Conservation (phyloP, 1,284 basidiomycete species). For the Ceratobasidium papillatum region DNA sequence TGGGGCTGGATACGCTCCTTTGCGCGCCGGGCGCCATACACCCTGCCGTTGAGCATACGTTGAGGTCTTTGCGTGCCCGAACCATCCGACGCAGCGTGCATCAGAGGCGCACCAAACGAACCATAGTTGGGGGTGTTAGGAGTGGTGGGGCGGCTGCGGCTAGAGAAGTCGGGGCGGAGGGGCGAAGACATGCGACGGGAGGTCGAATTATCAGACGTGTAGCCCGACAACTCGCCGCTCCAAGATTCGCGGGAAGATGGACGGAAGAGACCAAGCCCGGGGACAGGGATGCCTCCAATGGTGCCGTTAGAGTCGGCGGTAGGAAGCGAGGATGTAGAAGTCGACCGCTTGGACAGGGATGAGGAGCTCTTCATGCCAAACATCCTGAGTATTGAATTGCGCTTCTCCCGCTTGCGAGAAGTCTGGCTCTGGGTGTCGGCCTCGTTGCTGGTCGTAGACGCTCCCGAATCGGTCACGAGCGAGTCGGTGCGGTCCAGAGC, state of each 20-base stretch:
- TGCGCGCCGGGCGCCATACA: slow-evolving; percentile 67
- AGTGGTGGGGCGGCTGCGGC: slow-evolving; percentile 40
- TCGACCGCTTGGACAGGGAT: slow-evolving; percentile 41
- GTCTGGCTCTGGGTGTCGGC: slow-evolving; percentile 39
- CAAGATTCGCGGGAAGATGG: slow-evolving; percentile 47
- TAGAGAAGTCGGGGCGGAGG: slow-evolving; percentile 43
- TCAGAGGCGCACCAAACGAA: slow-evolving; percentile 42
- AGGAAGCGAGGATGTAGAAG: slow-evolving; percentile 45
- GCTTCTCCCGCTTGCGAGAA: slow-evolving; percentile 27
- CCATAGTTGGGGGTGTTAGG: slow-evolving; percentile 33
- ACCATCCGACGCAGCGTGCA: slow-evolving; percentile 39
- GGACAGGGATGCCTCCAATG: slow-evolving; percentile 57
- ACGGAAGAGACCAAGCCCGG: slow-evolving; percentile 60
- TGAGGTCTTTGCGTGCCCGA: slow-evolving; percentile 43
- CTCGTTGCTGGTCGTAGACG: slow-evolving; percentile 44
- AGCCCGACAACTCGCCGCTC: slow-evolving; percentile 40
- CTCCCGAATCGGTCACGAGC: slow-evolving; percentile 37
- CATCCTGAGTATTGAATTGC: slow-evolving; percentile 18
- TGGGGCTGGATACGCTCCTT: slow-evolving; percentile 32
- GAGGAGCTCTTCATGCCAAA: slow-evolving; percentile 40
- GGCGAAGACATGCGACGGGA: slow-evolving; percentile 45
- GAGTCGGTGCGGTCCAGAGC: slow-evolving; percentile 47
- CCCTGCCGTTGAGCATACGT: slow-evolving; percentile 77
- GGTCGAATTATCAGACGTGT: slow-evolving; percentile 40
- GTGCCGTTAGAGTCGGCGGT: slow-evolving; percentile 50